Evolutionary conservation across 148 eudicot species (phyloP), one percentile per base, ranked within the genome.

Genomic region (Chenopodium album): DNA sequence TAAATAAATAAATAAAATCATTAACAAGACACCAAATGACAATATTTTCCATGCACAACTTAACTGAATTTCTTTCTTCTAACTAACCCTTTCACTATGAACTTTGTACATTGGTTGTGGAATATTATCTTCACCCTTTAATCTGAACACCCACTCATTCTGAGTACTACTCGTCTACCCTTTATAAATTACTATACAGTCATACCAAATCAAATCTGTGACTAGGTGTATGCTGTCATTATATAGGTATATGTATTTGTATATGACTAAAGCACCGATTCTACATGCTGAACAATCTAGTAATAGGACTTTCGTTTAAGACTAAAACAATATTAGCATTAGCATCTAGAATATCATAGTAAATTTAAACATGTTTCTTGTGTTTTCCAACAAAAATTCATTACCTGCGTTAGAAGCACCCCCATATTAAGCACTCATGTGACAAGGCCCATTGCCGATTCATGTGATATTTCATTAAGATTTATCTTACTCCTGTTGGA

Each of bases 401-500:
- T 20, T 71, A 92, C 99, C 98, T 96, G 92, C 28, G 98, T 92
- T 60, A 96, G 90, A 74, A 96, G 93, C 80, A 94, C 93, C 59
- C 99, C 99, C 84, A 90, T 76, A 78, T 84, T 87, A 85, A 94
- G 88, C 41, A 86, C 92, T 88, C 82, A 89, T 44, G 85, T 83
- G 77, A 96, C 93, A 80, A 96, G 99, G 67, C 98, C 99, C 65
- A 89, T 94, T 60, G 98, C 98, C 62, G 99, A 96, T n/a, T 90
- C 88, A 82, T 96, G 98, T 75, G 99, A 96, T 78, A 96, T 96
- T 88, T 96, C 98, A 80, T 96, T 96, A 9, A 92, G 94, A 82
- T 96, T 96, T 85, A 96, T 92, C 90, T 96, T 96, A 80, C 82
- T 87, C 85, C 98, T 94, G 94, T 77, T 72, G 46, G 44, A 59